These are phyloP conservation scores for Colletotrichum melonis DNA, from an alignment of 2,329 filamentous ascomycete species.

Conservation along the genomic window DNA sequence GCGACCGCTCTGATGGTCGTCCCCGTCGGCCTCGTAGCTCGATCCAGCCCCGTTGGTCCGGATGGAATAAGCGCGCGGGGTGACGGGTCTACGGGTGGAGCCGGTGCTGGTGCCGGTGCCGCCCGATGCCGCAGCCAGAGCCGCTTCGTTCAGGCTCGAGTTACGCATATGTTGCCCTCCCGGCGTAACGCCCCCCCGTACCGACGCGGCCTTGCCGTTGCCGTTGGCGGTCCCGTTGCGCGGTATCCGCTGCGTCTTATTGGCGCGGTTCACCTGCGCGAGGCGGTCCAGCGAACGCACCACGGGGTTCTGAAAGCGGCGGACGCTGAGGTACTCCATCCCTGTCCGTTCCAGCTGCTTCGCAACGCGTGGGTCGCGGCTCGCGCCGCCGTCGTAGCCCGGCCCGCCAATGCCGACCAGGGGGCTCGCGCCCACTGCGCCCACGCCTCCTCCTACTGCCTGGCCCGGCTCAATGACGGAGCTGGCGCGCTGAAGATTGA, in stretches of 20 bases:
- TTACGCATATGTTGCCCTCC: conserved; percentile 49
- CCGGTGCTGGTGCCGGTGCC: conserved; percentile 40
- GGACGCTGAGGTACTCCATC: conserved; percentile 80
- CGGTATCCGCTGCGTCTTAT: conserved; percentile 62
- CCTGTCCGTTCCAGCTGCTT: conserved; percentile 76
- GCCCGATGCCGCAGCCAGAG: conserved; percentile 10
- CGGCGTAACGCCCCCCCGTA: conserved; percentile 37
- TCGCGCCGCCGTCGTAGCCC: conserved; percentile 62
- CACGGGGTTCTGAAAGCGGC: conserved; percentile 78
- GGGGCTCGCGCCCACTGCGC: conserved; percentile 56
- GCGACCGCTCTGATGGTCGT: conserved; percentile 48
- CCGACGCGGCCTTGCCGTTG: conserved; percentile 49
- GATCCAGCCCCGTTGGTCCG: conserved; percentile 53
- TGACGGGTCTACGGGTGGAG: conserved; percentile 39
- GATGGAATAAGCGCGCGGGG: conserved; percentile 49
- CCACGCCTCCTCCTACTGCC: conserved; percentile 48
- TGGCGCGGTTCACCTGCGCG: conserved; percentile 49
- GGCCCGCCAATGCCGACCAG: conserved; percentile 64
- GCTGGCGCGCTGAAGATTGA: conserved; percentile 79
- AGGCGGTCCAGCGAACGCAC: conserved; percentile 67
- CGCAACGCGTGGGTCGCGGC: conserved; percentile 71
- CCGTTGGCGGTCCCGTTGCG: conserved; percentile 50
- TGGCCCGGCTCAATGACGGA: conserved; percentile 76
- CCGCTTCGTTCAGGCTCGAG: conserved; percentile 45
- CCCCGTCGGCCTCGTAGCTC: conserved; percentile 57